Evolutionary conservation across 768 basidiomycete genomes (phyloP), one percentile per base, ranked within the genome.

Genomic region (Tylopilus felleus): DNA sequence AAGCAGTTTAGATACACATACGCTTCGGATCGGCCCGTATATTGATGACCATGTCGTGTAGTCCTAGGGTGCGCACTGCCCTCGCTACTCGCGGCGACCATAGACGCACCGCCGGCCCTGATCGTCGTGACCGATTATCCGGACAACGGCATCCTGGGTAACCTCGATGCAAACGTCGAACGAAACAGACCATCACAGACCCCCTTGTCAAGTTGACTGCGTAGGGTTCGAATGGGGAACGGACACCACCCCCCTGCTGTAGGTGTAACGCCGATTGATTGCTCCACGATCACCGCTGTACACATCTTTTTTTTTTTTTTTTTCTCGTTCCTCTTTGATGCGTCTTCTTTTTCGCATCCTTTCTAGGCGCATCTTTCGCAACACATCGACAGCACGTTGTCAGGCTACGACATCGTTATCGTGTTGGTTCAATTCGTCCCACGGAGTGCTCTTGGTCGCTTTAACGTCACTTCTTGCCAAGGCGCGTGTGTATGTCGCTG

Each of bases 31-130:
- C 46, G 47, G 10, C 29, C 8, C 25, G n/a, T 40, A 42, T 25
- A 8, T 36, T 51, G n/a, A 57, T 51, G n/a, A 57, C 12, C 25
- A 38, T 39, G 25, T 22, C 25, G 6, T 1, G 62, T 90, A n/a
- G 88, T 90, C 65, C 78, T 90, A 8, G 86, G 88, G 7, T 78
- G 80, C 42, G 86, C 81, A 17, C 65, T 91, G 8, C 87, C 86
- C 5, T 87, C 84, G 0, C 71, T 89, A 1, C 73, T 90, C 1
- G 60, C 81, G 33, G 74, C 83, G 39, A 80, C 76, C 8, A 61
- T 72, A 10, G 53, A 68, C 3, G 59, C 70, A 4, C 71, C 80
- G 3, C 83, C 85, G 4, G 70, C 76, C 10, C 68, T 82, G 33
- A 72, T 86, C 35, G 80, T 86, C 14, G 74, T 77, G 21, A 88